Percentiles rank a stretch among this genome's conserved stretches.
Conservation (phyloP, 345 rosid species). For the Gossypium thurberi region DNA sequence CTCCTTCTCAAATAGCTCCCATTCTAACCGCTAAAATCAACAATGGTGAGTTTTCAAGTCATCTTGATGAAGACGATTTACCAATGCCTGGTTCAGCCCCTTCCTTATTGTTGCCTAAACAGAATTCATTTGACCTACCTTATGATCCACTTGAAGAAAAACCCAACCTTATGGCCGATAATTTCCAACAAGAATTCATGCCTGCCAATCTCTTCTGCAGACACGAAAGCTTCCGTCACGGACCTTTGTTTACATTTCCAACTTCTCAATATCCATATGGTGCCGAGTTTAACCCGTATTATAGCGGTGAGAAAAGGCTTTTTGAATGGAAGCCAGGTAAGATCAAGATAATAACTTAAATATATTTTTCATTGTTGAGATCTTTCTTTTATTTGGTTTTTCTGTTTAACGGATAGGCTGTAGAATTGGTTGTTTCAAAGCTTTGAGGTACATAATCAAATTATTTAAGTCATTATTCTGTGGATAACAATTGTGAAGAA, state of each 20-base stretch:
- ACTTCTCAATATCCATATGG: slow-evolving; percentile 23
- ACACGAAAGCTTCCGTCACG: slow-evolving; percentile 64
- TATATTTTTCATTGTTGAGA: neutral
- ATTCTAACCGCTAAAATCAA: slow-evolving; percentile 36
- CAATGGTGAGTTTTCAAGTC: slow-evolving; percentile 24
- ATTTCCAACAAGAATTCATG: slow-evolving; percentile 61
- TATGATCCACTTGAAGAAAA: slow-evolving; percentile 78
- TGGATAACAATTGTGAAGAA: neutral
- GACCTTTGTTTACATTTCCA: slow-evolving; percentile 29
- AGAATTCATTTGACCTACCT: slow-evolving; percentile 84
- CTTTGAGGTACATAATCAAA: neutral
- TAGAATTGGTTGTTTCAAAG: neutral
- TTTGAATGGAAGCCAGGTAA: slow-evolving; percentile 23
- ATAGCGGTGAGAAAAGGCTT: slow-evolving; percentile 6
- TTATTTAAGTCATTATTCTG: neutral
- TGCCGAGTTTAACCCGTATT: neutral
- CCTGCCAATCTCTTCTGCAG: slow-evolving; percentile 43
- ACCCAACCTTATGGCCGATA: slow-evolving; percentile 54
- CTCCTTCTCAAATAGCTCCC: slow-evolving; percentile 31
- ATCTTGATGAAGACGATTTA: slow-evolving; percentile 23
- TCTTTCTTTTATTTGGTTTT: neutral
- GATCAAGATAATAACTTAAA: neutral
- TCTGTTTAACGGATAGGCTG: neutral
- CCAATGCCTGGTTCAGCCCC: slow-evolving; percentile 84
- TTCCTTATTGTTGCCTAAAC: slow-evolving; percentile 47